Percentiles rank a stretch among this genome's conserved stretches.
Conservation (phyloP, 495 filamentous ascomycete genomes). For the Hyphodiscus hymeniophilus region DNA sequence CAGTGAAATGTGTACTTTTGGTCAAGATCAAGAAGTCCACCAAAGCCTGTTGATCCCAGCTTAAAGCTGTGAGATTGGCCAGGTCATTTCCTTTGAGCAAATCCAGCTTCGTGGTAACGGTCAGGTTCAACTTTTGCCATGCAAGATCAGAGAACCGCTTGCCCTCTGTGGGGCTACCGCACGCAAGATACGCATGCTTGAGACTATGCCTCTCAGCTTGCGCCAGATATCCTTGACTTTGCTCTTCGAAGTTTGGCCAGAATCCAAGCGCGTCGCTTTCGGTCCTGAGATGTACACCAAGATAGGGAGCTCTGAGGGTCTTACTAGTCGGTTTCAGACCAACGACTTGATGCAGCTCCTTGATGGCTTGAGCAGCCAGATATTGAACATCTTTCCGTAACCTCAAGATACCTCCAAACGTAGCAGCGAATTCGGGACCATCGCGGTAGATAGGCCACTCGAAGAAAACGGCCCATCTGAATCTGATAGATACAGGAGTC, state of each 20-base stretch:
- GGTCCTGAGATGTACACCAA: constrained; percentile 21
- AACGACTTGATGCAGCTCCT: constrained; percentile 12
- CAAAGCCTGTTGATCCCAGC: constrained; percentile 19
- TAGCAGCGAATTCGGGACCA: constrained; percentile 19
- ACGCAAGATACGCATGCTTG: constrained; percentile 16
- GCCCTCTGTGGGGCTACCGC: constrained; percentile 11
- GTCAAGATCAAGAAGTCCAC: constrained; percentile 19
- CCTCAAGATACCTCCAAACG: constrained; percentile 21
- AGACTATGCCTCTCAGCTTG: neutral
- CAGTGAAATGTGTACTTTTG: constrained; percentile 19
- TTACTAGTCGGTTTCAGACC: constrained; percentile 9
- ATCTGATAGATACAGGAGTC: constrained; percentile 13
- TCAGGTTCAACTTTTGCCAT: constrained; percentile 5
- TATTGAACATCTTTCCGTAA: constrained; percentile 24
- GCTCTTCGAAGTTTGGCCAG: constrained; percentile 18
- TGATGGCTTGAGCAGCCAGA: constrained; percentile 4
- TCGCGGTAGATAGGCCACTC: constrained; percentile 21
- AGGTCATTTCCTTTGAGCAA: constrained; percentile 13
- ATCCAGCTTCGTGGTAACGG: constrained; percentile 17
- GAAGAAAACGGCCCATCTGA: constrained; percentile 33
- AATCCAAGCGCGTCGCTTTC: constrained; percentile 17
- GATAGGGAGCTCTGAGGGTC: constrained; percentile 11
- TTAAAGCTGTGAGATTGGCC: constrained; percentile 1
- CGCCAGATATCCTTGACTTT: constrained; percentile 13
- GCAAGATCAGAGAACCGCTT: constrained; percentile 9